Conservation (phyloP, 129 eudicot species). For the Centaurea solstitialis region DNA sequence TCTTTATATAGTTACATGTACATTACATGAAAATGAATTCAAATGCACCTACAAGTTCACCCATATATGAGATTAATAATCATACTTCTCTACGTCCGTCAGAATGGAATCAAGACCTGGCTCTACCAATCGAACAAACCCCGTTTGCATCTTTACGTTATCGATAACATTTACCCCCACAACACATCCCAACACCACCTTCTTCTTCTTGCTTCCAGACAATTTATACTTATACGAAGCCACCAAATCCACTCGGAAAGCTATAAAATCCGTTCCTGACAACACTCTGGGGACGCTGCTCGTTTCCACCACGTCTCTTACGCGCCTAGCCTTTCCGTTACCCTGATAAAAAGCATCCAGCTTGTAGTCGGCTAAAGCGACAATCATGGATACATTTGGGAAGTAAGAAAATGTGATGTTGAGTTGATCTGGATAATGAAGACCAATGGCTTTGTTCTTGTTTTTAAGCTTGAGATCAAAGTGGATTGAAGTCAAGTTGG, state of each 20-base stretch:
- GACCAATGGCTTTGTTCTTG: slow-evolving; percentile 15
- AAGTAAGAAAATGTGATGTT: slow-evolving; percentile 34
- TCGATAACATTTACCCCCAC: slow-evolving; percentile 14
- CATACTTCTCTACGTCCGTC: not conserved
- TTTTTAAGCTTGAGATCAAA: slow-evolving; percentile 26
- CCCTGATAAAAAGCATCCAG: slow-evolving; percentile 31
- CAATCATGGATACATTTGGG: slow-evolving; percentile 32
- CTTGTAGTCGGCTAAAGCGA: slow-evolving; percentile 8
- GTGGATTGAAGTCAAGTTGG: slow-evolving; percentile 2
- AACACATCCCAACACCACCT: slow-evolving; percentile 22
- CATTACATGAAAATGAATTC: slow-evolving; percentile 11
- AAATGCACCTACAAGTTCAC: slow-evolving; percentile 1
- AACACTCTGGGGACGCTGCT: slow-evolving; percentile 5
- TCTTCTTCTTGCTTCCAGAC: slow-evolving; percentile 11
- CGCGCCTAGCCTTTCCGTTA: slow-evolving; percentile 24
- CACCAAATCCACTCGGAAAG: slow-evolving; percentile 32
- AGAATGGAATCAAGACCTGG: slow-evolving; percentile 33
- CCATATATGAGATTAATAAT: not conserved
- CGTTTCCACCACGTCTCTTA: slow-evolving; percentile 23
- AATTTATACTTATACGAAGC: slow-evolving; percentile 19
- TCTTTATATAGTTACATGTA: not conserved
- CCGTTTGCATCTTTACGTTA: not conserved
- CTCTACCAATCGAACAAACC: slow-evolving; percentile 14
- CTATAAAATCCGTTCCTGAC: slow-evolving; percentile 26
- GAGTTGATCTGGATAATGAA: slow-evolving; percentile 31